Conservation (phyloP, 169 alveolate genomes). For the Amoebophrya sp. region DNA sequence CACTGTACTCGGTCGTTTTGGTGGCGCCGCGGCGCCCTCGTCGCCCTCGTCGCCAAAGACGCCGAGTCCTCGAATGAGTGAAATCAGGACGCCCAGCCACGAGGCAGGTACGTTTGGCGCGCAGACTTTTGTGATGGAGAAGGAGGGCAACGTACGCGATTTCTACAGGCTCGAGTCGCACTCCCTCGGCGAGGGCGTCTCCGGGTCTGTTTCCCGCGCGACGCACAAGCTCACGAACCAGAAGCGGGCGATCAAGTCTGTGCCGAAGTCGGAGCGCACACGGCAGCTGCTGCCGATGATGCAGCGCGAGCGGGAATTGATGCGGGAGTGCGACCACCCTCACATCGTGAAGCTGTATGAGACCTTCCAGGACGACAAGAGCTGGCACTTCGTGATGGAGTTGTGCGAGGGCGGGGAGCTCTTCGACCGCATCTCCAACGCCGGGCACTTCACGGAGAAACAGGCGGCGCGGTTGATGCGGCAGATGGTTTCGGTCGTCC, state of each 20-base stretch:
- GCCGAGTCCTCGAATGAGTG: no score
- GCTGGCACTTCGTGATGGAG: constrained; percentile 72
- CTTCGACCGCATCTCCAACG: constrained; percentile 75
- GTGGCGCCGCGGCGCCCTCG: no score
- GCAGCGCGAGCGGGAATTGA: no score
- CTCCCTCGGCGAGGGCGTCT: neutral
- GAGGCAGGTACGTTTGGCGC: neutral
- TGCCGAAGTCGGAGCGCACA: neutral
- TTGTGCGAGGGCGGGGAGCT: constrained; percentile 85
- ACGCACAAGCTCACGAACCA: neutral
- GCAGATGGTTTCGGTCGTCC: constrained; percentile 73
- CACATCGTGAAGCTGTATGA: constrained; percentile 52
- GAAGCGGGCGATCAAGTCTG: neutral
- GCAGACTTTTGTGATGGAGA: neutral
- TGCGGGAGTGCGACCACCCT: no score
- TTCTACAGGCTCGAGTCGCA: neutral
- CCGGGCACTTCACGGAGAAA: constrained; percentile 62
- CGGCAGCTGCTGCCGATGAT: no score
- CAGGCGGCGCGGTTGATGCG: constrained; percentile 59
- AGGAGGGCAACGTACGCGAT: neutral
- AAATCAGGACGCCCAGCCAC: no score
- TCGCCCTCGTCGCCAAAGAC: no score
- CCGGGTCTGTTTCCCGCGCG: neutral
- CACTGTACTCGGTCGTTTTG: no score
- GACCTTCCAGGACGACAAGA: constrained; percentile 70